These are phyloP conservation scores for Epichloe sylvatica DNA, from an alignment of 2,329 filamentous ascomycete species.

Conservation along the genomic window DNA sequence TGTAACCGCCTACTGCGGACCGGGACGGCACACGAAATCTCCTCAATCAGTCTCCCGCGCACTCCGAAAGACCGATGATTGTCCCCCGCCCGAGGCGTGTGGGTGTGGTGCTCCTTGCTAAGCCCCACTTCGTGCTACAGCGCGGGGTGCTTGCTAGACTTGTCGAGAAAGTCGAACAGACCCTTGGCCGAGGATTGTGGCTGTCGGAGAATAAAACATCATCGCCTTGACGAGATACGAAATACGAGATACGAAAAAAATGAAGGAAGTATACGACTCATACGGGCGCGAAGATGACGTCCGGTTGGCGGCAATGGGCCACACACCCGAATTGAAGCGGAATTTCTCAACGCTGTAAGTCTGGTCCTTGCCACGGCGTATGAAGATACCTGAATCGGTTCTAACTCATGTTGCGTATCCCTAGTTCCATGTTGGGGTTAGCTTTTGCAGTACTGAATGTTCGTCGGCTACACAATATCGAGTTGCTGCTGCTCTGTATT, in stretches of 20 bases:
- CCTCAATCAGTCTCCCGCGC: slow-evolving; percentile 3
- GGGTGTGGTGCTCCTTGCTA: too few species aligned
- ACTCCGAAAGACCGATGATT: not conserved
- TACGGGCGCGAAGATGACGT: slow-evolving; percentile 11
- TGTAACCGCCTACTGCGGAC: not conserved
- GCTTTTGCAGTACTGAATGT: slow-evolving; percentile 33
- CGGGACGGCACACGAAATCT: not conserved
- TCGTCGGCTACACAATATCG: not conserved
- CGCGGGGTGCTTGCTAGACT: too few species aligned
- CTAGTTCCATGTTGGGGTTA: slow-evolving; percentile 26
- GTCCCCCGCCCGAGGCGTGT: not conserved
- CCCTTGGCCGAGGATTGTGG: not conserved
- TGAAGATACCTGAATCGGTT: not conserved
- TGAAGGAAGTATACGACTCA: slow-evolving; percentile 5
- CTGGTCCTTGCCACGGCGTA: not conserved
- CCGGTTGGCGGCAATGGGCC: slow-evolving; percentile 14
- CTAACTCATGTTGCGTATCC: not conserved
- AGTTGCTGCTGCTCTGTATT: not conserved
- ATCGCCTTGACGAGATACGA: not conserved
- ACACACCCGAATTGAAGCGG: slow-evolving; percentile 13
- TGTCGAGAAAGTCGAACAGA: too few species aligned
- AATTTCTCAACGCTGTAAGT: slow-evolving; percentile 14
- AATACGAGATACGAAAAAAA: not conserved
- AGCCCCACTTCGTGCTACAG: too few species aligned
- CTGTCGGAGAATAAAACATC: not conserved